Conservation (phyloP, 1,284 basidiomycete species). For the Ganoderma resinaceum region DNA sequence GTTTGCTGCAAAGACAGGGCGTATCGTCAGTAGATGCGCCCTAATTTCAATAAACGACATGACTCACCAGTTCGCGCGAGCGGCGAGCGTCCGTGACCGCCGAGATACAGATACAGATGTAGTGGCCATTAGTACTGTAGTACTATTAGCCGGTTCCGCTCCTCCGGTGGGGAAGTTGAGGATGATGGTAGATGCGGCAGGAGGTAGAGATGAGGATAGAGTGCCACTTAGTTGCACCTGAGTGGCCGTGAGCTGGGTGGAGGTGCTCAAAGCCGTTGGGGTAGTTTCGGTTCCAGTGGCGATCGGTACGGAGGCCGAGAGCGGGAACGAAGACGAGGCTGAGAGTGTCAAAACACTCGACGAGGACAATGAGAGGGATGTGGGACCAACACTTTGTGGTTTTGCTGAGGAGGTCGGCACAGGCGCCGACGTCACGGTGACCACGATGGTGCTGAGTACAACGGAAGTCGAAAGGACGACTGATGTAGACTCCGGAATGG, state of each 20-base stretch:
- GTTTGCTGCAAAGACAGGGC: conserved; percentile 4
- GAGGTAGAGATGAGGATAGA: not conserved
- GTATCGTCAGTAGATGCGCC: conserved; percentile 3
- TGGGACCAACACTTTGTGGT: conserved; percentile 6
- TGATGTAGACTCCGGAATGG: conserved; percentile 14
- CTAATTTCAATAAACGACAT: not conserved
- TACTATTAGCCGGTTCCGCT: not conserved
- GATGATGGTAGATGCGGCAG: conserved; percentile 44
- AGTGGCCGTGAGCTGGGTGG: conserved; percentile 62
- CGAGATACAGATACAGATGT: not conserved
- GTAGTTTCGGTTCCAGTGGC: not conserved
- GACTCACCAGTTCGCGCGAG: conserved; percentile 25
- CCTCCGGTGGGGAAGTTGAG: conserved; percentile 4
- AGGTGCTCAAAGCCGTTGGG: not conserved
- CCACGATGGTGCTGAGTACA: conserved; percentile 33
- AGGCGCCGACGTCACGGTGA: conserved; percentile 29
- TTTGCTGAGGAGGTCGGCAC: not conserved
- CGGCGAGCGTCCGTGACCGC: not conserved
- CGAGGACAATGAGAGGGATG: conserved; percentile 5
- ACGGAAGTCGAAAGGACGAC: conserved; percentile 24
- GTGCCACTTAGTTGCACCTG: not conserved
- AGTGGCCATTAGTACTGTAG: conserved; percentile 5
- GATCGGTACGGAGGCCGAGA: conserved; percentile 13
- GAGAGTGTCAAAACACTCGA: not conserved
- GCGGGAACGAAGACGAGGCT: conserved; percentile 4